These are phyloP conservation scores for Fusarium duplospermum DNA, from an alignment of 2,329 filamentous ascomycete species.

Conservation along the genomic window DNA sequence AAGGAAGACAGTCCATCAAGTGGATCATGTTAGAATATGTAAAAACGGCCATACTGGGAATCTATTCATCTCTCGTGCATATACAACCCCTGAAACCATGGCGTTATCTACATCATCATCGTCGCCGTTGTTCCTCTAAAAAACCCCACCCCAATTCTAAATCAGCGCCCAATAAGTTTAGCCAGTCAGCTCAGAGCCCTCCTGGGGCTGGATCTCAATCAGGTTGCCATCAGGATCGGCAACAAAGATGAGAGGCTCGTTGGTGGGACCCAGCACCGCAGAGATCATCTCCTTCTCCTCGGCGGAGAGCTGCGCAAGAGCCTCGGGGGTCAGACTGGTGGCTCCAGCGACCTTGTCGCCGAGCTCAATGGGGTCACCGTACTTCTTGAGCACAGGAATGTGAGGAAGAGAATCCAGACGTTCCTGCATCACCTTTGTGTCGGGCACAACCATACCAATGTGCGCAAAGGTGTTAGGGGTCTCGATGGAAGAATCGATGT, in stretches of 20 bases:
- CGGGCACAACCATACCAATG: slow-evolving; percentile 51
- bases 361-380: slow-evolving; percentile 27
- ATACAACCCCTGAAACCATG: not conserved
- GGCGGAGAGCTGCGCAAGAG: slow-evolving; percentile 15
- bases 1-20: not conserved
- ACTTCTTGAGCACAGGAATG: slow-evolving; percentile 45
- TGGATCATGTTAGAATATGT: not conserved
- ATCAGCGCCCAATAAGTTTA: not conserved
- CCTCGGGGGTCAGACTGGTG: slow-evolving; percentile 16
- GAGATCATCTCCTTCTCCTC: slow-evolving; percentile 3
- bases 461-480: slow-evolving; percentile 49
- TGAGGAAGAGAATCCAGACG: slow-evolving; percentile 35
- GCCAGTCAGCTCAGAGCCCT: not conserved
- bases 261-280: slow-evolving; percentile 14
- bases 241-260: slow-evolving; percentile 32
- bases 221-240: slow-evolving; percentile 43
- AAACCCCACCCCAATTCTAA: not conserved
- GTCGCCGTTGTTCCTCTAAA: not conserved
- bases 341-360: slow-evolving; percentile 26
- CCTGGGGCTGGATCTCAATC: slow-evolving; percentile 40
- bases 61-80: not conserved
- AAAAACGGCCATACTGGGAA: not conserved
- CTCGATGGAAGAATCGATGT: slow-evolving; percentile 33
- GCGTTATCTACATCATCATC: not conserved
- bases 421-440: slow-evolving; percentile 44